Evolutionary conservation across 208 protist genomes (phyloP).

Genomic region (Naegleria fowleri): DNA sequence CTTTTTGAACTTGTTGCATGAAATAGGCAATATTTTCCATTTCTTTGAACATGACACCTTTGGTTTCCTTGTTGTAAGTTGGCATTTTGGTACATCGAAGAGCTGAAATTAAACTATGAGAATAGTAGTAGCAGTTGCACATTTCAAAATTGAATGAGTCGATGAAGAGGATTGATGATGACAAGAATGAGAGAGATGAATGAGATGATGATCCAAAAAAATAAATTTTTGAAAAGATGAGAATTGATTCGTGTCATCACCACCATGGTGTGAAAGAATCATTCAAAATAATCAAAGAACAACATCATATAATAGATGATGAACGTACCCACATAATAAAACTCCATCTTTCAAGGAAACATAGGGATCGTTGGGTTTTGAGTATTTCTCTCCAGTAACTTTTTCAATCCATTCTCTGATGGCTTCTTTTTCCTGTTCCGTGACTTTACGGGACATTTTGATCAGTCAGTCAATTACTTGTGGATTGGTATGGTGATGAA

Average conservation of each 20-base stretch:
- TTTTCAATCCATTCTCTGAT: conserved; percentile 6
- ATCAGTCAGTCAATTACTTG: not conserved
- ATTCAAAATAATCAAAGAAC: too few relatives aligned
- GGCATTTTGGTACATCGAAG: not conserved
- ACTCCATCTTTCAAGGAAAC: not conserved
- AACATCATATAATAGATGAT: too few relatives aligned
- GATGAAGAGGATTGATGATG: too few relatives aligned
- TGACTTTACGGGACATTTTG: not conserved
- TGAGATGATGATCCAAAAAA: too few relatives aligned
- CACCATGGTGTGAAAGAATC: too few relatives aligned
- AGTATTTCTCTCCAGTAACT: not conserved
- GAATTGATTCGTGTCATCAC: too few relatives aligned
- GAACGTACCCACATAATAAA: conserved; percentile 13
- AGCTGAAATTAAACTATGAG: not conserved
- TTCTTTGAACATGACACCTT: not conserved
- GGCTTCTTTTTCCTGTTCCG: not conserved
- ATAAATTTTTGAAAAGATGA: too few relatives aligned
- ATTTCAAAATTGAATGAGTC: too few relatives aligned
- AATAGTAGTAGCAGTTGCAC: too few relatives aligned
- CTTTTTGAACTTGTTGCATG: not conserved
- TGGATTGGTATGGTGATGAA: too few relatives aligned
- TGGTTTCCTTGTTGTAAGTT: not conserved
- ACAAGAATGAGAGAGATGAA: too few relatives aligned
- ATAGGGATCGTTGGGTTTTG: not conserved
- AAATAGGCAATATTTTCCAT: conserved; percentile 27